Evolutionary conservation across 2,329 filamentous ascomycete species (phyloP).

Genomic region (Tolypocladium album): DNA sequence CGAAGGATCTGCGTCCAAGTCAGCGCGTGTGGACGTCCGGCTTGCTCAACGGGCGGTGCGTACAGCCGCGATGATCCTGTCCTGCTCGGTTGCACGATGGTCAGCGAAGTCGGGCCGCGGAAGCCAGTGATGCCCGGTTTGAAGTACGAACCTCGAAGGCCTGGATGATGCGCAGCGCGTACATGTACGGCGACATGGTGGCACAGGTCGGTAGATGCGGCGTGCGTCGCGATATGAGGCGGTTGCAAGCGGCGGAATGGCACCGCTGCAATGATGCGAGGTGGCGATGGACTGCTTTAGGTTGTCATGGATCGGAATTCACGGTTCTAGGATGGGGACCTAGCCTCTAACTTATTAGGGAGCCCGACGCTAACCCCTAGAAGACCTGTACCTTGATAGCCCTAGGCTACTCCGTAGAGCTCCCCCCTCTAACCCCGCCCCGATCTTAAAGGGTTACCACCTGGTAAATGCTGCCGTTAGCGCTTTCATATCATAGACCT

Average conservation of each 20-base stretch:
- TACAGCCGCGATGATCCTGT: constrained; percentile 22
- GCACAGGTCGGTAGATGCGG: background rate
- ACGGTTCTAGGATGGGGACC: background rate
- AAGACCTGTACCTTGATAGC: no score
- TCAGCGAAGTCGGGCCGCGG: constrained; percentile 4
- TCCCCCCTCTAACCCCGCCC: no score
- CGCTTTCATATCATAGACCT: no score
- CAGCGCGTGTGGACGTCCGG: background rate
- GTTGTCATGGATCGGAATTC: background rate
- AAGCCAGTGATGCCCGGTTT: background rate
- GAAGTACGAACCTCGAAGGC: constrained; percentile 18
- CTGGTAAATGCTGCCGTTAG: no score
- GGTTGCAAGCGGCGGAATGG: background rate
- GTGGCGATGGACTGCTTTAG: background rate
- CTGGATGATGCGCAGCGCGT: constrained; percentile 21
- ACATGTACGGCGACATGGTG: constrained; percentile 21
- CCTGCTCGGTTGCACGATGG: constrained; percentile 10
- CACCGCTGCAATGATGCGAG: background rate
- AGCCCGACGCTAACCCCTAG: no score
- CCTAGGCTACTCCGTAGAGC: no score
- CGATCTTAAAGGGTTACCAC: no score
- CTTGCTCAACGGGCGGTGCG: background rate
- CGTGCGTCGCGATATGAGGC: background rate
- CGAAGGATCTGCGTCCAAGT: constrained; percentile 30
- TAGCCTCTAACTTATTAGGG: no score